These are phyloP conservation scores for Aspergillus novoparasiticus DNA, from an alignment of 2,329 filamentous ascomycete species.

Conservation along the genomic window DNA sequence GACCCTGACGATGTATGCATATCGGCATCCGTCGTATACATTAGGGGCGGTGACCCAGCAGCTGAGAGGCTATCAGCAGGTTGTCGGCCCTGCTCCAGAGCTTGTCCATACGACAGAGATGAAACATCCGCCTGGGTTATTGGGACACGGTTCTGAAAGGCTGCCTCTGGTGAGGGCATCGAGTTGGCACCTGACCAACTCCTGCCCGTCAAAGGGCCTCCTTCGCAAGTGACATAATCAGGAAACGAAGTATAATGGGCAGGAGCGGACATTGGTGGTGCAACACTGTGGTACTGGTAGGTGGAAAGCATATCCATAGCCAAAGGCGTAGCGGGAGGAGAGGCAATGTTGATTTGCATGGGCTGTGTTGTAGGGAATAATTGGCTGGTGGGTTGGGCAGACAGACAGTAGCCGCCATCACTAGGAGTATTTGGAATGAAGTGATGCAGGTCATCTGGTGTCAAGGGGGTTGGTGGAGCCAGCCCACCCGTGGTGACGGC, in stretches of 20 bases:
- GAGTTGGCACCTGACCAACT: slow-evolving; percentile 46
- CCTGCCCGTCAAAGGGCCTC: slow-evolving; percentile 40
- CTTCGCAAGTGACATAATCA: slow-evolving; percentile 43
- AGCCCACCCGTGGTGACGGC: slow-evolving; percentile 38
- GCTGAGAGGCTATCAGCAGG: slow-evolving; percentile 31
- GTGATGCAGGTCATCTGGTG: slow-evolving; percentile 45
- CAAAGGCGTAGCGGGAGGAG: slow-evolving; percentile 49
- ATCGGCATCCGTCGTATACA: slow-evolving; percentile 35
- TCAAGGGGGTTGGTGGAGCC: slow-evolving; percentile 48
- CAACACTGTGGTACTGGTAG: slow-evolving; percentile 40
- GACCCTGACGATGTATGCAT: slow-evolving; percentile 27
- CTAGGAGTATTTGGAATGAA: slow-evolving; percentile 44
- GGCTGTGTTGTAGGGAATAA: slow-evolving; percentile 43
- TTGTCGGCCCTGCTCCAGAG: slow-evolving; percentile 32
- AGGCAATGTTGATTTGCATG: slow-evolving; percentile 46
- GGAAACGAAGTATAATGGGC: slow-evolving; percentile 47
- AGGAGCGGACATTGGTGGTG: slow-evolving; percentile 46
- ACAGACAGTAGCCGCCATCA: slow-evolving; percentile 41
- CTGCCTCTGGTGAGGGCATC: slow-evolving; percentile 44
- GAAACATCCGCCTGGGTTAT: slow-evolving; percentile 40
- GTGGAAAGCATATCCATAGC: slow-evolving; percentile 40
- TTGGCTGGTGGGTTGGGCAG: slow-evolving; percentile 34
- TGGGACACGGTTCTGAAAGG: slow-evolving; percentile 37
- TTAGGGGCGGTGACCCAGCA: slow-evolving; percentile 35
- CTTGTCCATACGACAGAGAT: slow-evolving; percentile 40